Conservation (phyloP, 1,284 basidiomycete species). For the Coriolopsis trogii region DNA sequence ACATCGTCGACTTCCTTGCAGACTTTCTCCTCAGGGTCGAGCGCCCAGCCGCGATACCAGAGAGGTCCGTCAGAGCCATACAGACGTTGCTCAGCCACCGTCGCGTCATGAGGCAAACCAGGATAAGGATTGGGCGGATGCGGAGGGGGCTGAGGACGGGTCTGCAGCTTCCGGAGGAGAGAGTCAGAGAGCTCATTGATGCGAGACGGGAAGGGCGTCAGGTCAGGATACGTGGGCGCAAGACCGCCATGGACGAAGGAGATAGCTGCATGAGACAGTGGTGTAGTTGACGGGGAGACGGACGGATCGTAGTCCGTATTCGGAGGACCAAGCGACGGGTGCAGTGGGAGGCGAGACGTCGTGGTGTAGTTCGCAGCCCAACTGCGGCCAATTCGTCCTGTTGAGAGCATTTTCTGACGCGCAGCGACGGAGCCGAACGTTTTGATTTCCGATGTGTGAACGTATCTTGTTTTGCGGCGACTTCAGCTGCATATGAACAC, state of each 20-base stretch:
- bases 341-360: slow-evolving; percentile 79
- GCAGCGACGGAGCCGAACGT: slow-evolving; percentile 75
- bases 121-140: slow-evolving; percentile 82
- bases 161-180: slow-evolving; percentile 67
- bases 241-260: slow-evolving; percentile 91
- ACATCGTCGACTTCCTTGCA: slow-evolving; percentile 76
- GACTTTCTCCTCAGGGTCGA: slow-evolving; percentile 66
- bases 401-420: slow-evolving; percentile 72
- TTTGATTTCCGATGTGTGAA: slow-evolving; percentile 76
- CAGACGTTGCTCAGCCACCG: slow-evolving; percentile 66
- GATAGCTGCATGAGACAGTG: slow-evolving; percentile 74
- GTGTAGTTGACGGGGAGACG: slow-evolving; percentile 29
- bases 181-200: slow-evolving; percentile 77
- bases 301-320: slow-evolving; percentile 67
- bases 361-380: slow-evolving; percentile 90
- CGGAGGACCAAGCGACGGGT: slow-evolving; percentile 67
- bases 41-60: slow-evolving; percentile 92
- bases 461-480: slow-evolving; percentile 59
- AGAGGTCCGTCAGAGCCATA: slow-evolving; percentile 80
- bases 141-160: slow-evolving; percentile 65
- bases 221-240: slow-evolving; percentile 69
- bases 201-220: slow-evolving; percentile 78
- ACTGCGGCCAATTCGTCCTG: slow-evolving; percentile 78
- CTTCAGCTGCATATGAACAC: not conserved
- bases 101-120: slow-evolving; percentile 70